phyloP scores from a whole-genome alignment of 1,284 basidiomycete genomes.

The Cryptococcus neoformans region DNA sequence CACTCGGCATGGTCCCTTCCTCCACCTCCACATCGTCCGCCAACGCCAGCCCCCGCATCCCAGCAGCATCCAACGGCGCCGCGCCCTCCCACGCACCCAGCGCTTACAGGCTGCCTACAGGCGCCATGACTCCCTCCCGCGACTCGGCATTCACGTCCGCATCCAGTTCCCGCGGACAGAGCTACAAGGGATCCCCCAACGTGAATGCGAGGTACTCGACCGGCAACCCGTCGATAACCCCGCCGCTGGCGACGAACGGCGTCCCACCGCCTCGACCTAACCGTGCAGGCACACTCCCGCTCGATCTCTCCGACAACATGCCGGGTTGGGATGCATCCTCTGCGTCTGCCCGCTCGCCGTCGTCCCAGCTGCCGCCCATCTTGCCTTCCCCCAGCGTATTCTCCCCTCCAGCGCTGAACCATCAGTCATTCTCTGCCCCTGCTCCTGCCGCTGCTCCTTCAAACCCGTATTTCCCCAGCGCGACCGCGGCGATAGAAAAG shows the following conservation, averaged over 20 bases:
- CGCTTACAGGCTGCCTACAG: slow-evolving; percentile 18
- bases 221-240: slow-evolving; percentile 6
- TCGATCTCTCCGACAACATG: slow-evolving; percentile 25
- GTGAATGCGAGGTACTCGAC: slow-evolving; percentile 41
- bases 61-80: slow-evolving; percentile 3
- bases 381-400: slow-evolving; percentile 9
- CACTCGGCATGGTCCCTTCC: slow-evolving; percentile 42
- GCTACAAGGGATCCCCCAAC: slow-evolving; percentile 37
- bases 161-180: slow-evolving; percentile 12
- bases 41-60: slow-evolving; percentile 17
- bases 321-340: slow-evolving; percentile 16
- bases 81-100: slow-evolving; percentile 16
- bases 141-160: slow-evolving; percentile 17
- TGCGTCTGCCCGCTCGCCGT: slow-evolving; percentile 1
- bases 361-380: neutral
- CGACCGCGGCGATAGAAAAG: slow-evolving; percentile 16
- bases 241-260: slow-evolving; percentile 4
- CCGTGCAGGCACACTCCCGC: slow-evolving; percentile 45
- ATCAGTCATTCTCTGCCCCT: slow-evolving; percentile 19
- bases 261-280: slow-evolving; percentile 36
- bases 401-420: neutral
- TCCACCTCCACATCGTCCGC: slow-evolving; percentile 13
- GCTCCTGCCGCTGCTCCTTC: slow-evolving; percentile 26
- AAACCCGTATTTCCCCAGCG: slow-evolving; percentile 25
- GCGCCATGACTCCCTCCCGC: slow-evolving; percentile 19